phyloP scores from a whole-genome alignment of 805 yeast genomes.

The Lachancea meyersii region DNA sequence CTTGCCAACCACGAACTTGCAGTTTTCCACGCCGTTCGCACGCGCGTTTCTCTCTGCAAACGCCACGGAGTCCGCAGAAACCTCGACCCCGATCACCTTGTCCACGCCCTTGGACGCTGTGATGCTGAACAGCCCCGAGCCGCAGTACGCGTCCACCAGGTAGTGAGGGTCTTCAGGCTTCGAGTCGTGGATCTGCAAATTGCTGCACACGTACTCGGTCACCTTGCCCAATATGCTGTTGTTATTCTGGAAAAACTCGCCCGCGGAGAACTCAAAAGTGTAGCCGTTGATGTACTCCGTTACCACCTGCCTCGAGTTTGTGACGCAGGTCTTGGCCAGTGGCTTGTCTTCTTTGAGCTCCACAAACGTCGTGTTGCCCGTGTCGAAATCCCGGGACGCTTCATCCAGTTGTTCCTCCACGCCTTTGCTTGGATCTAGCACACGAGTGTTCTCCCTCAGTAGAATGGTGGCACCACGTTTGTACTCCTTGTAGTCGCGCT shows the following conservation, averaged over 20 bases:
- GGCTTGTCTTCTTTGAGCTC: conserved; percentile 30
- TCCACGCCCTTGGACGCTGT: conserved; percentile 79
- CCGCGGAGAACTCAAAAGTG: conserved; percentile 83
- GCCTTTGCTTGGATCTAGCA: conserved; percentile 24
- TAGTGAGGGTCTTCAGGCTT: conserved; percentile 48
- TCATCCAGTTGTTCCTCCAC: conserved; percentile 32
- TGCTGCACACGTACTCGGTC: conserved; percentile 71
- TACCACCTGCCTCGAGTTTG: conserved; percentile 71
- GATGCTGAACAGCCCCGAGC: conserved; percentile 88
- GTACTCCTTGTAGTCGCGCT: conserved; percentile 39
- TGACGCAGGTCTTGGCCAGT: conserved; percentile 64
- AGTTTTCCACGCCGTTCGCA: conserved; percentile 67
- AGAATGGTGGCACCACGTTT: conserved; percentile 84
- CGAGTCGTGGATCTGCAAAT: conserved; percentile 45
- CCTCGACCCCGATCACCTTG: conserved; percentile 87
- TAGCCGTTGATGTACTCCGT: conserved; percentile 69
- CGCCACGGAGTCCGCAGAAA: conserved; percentile 81
- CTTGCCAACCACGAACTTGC: conserved; percentile 82
- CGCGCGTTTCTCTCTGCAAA: conserved; percentile 81
- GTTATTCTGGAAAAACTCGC: conserved; percentile 95
- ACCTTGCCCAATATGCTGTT: conserved; percentile 83
- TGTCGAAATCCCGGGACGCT: conserved; percentile 41
- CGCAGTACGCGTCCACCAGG: conserved; percentile 92
- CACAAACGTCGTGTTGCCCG: conserved; percentile 35
- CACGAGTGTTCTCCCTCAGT: conserved; percentile 68